Percentiles rank a stretch among this genome's conserved stretches.
Evolutionary conservation across 2,329 filamentous ascomycete genomes (phyloP).

Genomic region (Madurella mycetomatis): DNA sequence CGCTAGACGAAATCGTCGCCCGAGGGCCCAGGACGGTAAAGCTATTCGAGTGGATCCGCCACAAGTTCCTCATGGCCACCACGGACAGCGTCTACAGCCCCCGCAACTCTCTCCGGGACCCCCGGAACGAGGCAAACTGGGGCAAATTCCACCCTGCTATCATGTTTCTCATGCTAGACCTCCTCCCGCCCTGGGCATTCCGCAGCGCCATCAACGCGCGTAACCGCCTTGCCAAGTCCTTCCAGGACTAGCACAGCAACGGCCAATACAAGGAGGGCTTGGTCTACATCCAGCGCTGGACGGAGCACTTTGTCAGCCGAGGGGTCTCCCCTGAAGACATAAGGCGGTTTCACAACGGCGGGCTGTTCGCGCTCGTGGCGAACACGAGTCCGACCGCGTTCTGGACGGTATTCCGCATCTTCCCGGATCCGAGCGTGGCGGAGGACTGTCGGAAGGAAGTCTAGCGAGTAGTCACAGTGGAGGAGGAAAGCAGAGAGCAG

Average conservation of each 20-base stretch:
- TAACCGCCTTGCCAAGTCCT: not conserved
- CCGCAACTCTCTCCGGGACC: slow-evolving; percentile 17
- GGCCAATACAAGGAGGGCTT: slow-evolving; percentile 4
- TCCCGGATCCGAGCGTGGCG: slow-evolving; percentile 31
- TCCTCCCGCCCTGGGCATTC: slow-evolving; percentile 9
- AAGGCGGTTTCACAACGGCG: slow-evolving; percentile 35
- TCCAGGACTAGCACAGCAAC: not conserved
- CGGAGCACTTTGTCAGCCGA: slow-evolving; percentile 21
- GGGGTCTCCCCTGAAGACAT: slow-evolving; percentile 32
- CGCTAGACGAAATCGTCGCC: not conserved
- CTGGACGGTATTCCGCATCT: slow-evolving; percentile 36
- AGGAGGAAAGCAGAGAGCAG: not conserved
- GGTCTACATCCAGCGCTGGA: slow-evolving; percentile 11
- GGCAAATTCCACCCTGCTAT: slow-evolving; percentile 18
- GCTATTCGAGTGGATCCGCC: slow-evolving; percentile 14
- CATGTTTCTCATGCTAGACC: slow-evolving; percentile 20
- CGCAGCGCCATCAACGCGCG: slow-evolving; percentile 1
- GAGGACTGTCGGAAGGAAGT: slow-evolving; percentile 26
- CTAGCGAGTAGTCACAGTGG: not conserved
- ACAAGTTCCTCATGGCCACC: slow-evolving; percentile 17
- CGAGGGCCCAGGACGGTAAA: not conserved
- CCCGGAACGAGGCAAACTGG: slow-evolving; percentile 6
- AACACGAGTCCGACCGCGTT: slow-evolving; percentile 36
- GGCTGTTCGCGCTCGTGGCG: slow-evolving; percentile 33
- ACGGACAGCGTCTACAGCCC: slow-evolving; percentile 22